Base-by-base conservation (phyloP, 2,329 filamentous ascomycete species). In the Aspergillus quadricinctus region DNA sequence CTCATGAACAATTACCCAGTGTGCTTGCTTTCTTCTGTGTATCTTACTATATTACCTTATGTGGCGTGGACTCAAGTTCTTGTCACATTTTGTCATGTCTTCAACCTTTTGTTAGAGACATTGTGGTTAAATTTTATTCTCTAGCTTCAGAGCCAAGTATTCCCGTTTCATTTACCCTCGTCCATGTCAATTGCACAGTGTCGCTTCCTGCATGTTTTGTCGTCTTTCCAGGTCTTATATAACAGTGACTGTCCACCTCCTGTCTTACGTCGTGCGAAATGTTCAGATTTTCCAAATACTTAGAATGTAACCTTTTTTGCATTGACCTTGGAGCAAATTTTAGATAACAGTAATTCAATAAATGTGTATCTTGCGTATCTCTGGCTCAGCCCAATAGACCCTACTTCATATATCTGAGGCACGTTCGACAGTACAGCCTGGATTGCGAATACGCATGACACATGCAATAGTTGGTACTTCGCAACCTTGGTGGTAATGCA, bases 31-130 rank as follows among this genome's bases (percentile, higher is more conserved):
- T 66, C 60, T 69, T 69, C 68, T 66, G 60, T 72, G 69, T 72
- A 72, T 72, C 68, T 72, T 72, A 70, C 65, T 62, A 67, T 68
- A 61, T 66, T 61, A 57, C 60, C 61, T 59, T 61, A 62, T 65
- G 67, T 68, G 65, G 61, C 62, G 62, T 65, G 61, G 61, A 61
- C 62, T 60, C 59, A 51, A 63, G 57, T 62, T 58, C 61, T 62
- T 60, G 62, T 66, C 64, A 65, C 60, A 62, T 64, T 14, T 61
- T 58, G 28, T 57, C 55, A 41, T 46, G 61, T 57, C 55, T 56
- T 60, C 57, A 53, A 55, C 57, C 57, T 54, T 54, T 55, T 63
- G 50, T 45, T 61, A 54, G 59, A 52, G 59, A 45, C 48, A 48
- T 54, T 64, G 60, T 63, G 62, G 57, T 62, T 64, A 63, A 60